Percentiles rank a stretch among this genome's conserved stretches.
These are phyloP conservation scores for Pontederia paniculata DNA, from an alignment of 176 grass and related monocot genomes.

Conservation along the genomic window DNA sequence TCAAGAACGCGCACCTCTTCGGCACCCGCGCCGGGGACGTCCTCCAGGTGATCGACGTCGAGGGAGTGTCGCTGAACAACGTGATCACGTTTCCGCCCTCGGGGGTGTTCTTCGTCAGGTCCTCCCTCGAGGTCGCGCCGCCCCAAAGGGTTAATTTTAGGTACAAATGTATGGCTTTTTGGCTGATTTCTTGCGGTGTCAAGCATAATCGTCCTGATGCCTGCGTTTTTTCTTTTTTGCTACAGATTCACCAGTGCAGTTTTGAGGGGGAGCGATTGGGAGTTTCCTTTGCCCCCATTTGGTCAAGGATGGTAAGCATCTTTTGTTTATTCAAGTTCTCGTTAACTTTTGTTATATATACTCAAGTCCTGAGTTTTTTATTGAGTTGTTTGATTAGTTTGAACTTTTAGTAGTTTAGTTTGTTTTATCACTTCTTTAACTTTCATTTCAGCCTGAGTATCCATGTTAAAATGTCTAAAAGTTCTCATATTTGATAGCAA, in stretches of 20 bases:
- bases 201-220: not conserved
- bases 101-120: conserved; percentile 66
- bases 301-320: conserved; percentile 83
- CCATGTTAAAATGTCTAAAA: too few species aligned
- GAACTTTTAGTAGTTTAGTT: too few species aligned
- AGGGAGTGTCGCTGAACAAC: conserved; percentile 45
- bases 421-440: too few species aligned
- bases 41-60: conserved; percentile 81
- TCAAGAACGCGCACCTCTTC: conserved; percentile 57
- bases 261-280: conserved; percentile 57
- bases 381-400: not conserved
- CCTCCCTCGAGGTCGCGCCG: conserved; percentile 46
- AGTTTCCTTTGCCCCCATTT: conserved; percentile 77
- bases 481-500: too few species aligned
- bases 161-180: conserved; percentile 11
- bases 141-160: conserved; percentile 90
- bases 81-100: conserved; percentile 88
- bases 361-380: not conserved
- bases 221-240: not conserved
- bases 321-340: not conserved
- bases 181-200: not conserved
- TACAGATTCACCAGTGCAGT: conserved; percentile 66
- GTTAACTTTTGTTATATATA: not conserved
- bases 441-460: too few species aligned
- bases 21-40: conserved; percentile 77